Evolutionary conservation across 83 land plant genomes (phyloP).

Genomic region (Picea mariana): DNA sequence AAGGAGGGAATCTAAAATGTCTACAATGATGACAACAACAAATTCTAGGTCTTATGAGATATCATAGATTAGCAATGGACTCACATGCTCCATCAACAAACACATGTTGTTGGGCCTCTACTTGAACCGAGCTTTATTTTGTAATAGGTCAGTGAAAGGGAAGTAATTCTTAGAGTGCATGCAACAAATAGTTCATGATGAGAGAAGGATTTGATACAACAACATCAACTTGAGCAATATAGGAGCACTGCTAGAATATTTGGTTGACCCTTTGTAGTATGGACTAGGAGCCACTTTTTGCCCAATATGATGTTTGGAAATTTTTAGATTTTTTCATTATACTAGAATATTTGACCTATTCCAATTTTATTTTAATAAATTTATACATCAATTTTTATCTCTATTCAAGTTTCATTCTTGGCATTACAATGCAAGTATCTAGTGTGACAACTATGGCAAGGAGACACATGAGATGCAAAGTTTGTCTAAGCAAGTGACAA

Average conservation of each 20-base stretch:
- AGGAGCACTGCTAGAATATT: background rate
- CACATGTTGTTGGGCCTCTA: background rate
- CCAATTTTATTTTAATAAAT: no score
- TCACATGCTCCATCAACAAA: background rate
- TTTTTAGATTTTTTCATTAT: no score
- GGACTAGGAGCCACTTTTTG: background rate
- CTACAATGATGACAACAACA: background rate
- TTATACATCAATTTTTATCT: background rate
- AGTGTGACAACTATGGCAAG: background rate
- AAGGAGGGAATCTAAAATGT: background rate
- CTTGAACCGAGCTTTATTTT: background rate
- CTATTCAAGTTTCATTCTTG: background rate
- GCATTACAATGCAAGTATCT: background rate
- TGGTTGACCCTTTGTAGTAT: background rate
- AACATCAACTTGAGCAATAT: background rate
- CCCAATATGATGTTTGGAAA: background rate
- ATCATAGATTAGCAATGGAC: background rate
- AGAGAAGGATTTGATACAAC: background rate
- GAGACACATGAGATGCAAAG: background rate
- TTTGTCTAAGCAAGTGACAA: background rate
- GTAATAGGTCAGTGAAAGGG: background rate
- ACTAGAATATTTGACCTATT: no score
- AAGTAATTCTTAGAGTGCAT: background rate
- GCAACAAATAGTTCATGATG: background rate
- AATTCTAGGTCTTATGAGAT: background rate